A percentile compares a stretch with the other conserved stretches of the same genome.
Evolutionary conservation across 1,139 yeast species (phyloP).

Genomic region (Candida mesenterica): DNA sequence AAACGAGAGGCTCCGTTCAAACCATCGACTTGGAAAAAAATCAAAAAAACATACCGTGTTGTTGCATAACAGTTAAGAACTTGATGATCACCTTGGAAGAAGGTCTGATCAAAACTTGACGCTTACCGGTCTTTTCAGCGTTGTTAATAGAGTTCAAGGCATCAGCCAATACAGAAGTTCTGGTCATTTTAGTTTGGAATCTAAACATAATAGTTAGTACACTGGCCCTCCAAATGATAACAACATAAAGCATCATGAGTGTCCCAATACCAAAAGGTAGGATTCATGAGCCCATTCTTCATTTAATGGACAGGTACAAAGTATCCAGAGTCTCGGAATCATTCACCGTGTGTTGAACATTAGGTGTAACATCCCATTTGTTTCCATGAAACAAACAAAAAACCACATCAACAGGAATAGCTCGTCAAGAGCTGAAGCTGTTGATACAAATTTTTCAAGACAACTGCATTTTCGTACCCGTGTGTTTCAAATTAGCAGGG

Average conservation of each 20-base stretch:
- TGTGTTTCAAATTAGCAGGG: slow-evolving; percentile 11
- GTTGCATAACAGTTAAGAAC: slow-evolving; percentile 96
- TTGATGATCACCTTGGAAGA: slow-evolving; percentile 98
- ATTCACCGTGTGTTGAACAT: slow-evolving; percentile 18
- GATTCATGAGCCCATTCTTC: slow-evolving; percentile 33
- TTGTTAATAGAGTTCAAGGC: slow-evolving; percentile 98
- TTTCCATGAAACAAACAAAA: slow-evolving; percentile 1
- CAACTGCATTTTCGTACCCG: slow-evolving; percentile 17
- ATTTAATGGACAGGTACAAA: slow-evolving; percentile 10
- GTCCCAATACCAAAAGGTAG: slow-evolving; percentile 27
- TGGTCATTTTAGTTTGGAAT: slow-evolving; percentile 81
- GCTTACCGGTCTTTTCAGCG: slow-evolving; percentile 99
- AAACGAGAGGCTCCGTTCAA: too few species aligned
- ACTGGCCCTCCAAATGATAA: slow-evolving; percentile 6
- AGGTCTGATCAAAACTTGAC: slow-evolving; percentile 98
- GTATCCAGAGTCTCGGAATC: slow-evolving; percentile 32
- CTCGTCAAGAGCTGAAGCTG: slow-evolving; percentile 1
- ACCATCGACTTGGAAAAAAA: not conserved
- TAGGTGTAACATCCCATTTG: slow-evolving; percentile 5
- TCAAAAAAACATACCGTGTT: slow-evolving; percentile 54
- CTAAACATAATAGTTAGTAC: slow-evolving; percentile 12
- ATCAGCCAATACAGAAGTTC: slow-evolving; percentile 98
- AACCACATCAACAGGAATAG: slow-evolving; percentile 3
- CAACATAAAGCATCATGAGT: slow-evolving; percentile 35
- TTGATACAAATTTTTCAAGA: slow-evolving; percentile 16